Evolutionary conservation across 2,329 filamentous ascomycete species (phyloP).

Genomic region (Aspergillus pseudoviridinutans): DNA sequence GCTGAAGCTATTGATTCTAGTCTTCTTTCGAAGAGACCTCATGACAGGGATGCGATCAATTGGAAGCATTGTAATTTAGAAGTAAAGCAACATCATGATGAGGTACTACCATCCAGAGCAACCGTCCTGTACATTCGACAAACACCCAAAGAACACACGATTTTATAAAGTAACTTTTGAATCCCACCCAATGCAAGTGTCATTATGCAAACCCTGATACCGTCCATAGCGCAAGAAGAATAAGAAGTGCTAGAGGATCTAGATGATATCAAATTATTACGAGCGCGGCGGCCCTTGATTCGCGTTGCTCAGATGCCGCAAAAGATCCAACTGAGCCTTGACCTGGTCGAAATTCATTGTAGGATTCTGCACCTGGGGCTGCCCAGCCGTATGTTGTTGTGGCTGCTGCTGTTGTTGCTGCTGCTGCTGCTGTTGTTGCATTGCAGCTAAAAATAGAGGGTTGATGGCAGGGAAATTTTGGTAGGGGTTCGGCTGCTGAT

Average conservation of each 20-base stretch:
- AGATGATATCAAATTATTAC: slow-evolving; percentile 12
- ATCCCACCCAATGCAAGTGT: slow-evolving; percentile 2
- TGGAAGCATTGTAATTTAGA: background rate
- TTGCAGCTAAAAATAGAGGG: slow-evolving; percentile 52
- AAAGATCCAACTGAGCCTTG: slow-evolving; percentile 39
- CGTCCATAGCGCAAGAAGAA: slow-evolving; percentile 9
- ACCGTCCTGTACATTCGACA: background rate
- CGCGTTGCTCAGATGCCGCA: slow-evolving; percentile 34
- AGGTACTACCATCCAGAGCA: background rate
- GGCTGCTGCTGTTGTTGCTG: slow-evolving; percentile 18
- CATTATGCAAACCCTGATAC: slow-evolving; percentile 18
- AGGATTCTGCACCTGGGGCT: slow-evolving; percentile 22
- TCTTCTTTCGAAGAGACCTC: slow-evolving; percentile 2
- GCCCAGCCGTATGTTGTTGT: slow-evolving; percentile 11
- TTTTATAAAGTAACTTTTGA: background rate
- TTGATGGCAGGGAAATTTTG: slow-evolving; percentile 46
- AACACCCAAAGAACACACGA: background rate
- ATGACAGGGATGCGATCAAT: background rate
- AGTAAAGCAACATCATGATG: background rate
- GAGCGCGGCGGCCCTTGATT: slow-evolving; percentile 29
- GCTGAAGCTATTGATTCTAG: background rate
- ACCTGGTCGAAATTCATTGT: slow-evolving; percentile 39
- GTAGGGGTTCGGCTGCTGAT: slow-evolving; percentile 43
- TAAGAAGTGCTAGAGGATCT: slow-evolving; percentile 3
- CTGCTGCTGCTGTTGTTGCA: slow-evolving; percentile 43